Evolutionary conservation across 352 stramenopile genomes (phyloP).

Genomic region (Pythium myriotylum): DNA sequence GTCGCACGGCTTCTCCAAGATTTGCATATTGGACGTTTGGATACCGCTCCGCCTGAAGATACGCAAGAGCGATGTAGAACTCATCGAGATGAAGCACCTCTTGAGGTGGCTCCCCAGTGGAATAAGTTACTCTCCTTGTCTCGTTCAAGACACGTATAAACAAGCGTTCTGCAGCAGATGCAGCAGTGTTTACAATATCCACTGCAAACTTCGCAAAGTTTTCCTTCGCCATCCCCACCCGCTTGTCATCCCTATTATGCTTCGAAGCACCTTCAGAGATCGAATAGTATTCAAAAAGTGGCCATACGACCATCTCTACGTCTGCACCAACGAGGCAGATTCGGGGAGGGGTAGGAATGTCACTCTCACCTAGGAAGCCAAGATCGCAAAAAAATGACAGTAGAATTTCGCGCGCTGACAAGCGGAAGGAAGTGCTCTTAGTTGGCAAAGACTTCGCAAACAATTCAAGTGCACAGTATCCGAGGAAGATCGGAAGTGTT

Average conservation of each 20-base stretch:
- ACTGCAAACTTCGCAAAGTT: conserved; percentile 66
- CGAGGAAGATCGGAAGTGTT: conserved; percentile 60
- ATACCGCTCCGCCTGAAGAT: conserved; percentile 51
- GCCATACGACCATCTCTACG: conserved; percentile 71
- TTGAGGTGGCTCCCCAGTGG: not conserved
- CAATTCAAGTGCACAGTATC: conserved; percentile 61
- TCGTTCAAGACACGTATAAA: conserved; percentile 52
- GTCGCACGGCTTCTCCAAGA: conserved; percentile 57
- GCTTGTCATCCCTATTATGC: conserved; percentile 27
- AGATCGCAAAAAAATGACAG: conserved; percentile 73
- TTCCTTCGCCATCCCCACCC: conserved; percentile 49
- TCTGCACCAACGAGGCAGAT: conserved; percentile 74
- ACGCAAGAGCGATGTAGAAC: conserved; percentile 72
- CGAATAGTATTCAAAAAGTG: conserved; percentile 82
- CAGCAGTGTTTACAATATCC: conserved; percentile 54
- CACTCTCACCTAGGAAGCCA: conserved; percentile 49
- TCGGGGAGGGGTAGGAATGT: conserved; percentile 32
- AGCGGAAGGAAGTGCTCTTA: conserved; percentile 23
- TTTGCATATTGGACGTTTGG: conserved; percentile 35
- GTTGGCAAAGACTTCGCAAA: conserved; percentile 36
- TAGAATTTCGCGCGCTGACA: conserved; percentile 68
- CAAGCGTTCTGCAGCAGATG: conserved; percentile 32
- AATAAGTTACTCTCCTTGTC: conserved; percentile 15
- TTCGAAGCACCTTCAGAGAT: conserved; percentile 13
- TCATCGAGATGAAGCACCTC: conserved; percentile 45